Evolutionary conservation across 805 yeast genomes (phyloP).

Genomic region (Deakozyma indianensis): DNA sequence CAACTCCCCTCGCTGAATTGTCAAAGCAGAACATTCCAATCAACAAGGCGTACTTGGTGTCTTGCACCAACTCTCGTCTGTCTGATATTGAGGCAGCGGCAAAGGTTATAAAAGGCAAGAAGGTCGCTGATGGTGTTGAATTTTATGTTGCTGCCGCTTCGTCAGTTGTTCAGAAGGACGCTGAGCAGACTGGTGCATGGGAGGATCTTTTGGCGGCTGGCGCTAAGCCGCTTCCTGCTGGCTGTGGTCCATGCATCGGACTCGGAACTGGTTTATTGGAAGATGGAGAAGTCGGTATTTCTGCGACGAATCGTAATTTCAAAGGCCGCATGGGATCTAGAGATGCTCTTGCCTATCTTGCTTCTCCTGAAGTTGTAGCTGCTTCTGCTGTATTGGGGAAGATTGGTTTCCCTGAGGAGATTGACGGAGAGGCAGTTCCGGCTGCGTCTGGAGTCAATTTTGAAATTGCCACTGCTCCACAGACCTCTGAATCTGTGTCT

Average conservation of each 20-base stretch:
- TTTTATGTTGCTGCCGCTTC: conserved; percentile 98
- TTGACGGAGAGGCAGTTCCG: conserved; percentile 42
- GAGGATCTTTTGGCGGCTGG: conserved; percentile 80
- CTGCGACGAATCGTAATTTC: conserved; percentile 96
- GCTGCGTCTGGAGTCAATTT: conserved; percentile 26
- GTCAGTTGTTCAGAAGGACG: conserved; percentile 81
- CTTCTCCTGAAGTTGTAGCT: conserved; percentile 97
- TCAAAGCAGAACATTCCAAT: conserved; percentile 60
- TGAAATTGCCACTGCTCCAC: conserved; percentile 13
- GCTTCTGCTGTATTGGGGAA: conserved; percentile 94
- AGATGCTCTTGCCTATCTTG: conserved; percentile 90
- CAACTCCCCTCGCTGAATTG: conserved; percentile 63
- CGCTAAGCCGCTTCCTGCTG: conserved; percentile 89
- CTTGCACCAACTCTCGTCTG: conserved; percentile 91
- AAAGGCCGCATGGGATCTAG: conserved; percentile 98
- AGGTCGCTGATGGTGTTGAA: conserved; percentile 80
- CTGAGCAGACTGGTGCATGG: conserved; percentile 90
- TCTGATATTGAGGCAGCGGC: conserved; percentile 94
- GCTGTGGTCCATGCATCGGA: conserved; percentile 99
- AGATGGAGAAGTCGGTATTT: conserved; percentile 95
- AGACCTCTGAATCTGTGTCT: conserved; percentile 19
- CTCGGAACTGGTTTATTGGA: conserved; percentile 86
- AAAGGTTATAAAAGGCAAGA: conserved; percentile 62
- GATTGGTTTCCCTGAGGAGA: conserved; percentile 85
- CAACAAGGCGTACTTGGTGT: conserved; percentile 92